Evolutionary conservation across 352 stramenopile species (phyloP), one percentile per base, ranked within the genome.

Genomic region (Phytophthora crassamura): DNA sequence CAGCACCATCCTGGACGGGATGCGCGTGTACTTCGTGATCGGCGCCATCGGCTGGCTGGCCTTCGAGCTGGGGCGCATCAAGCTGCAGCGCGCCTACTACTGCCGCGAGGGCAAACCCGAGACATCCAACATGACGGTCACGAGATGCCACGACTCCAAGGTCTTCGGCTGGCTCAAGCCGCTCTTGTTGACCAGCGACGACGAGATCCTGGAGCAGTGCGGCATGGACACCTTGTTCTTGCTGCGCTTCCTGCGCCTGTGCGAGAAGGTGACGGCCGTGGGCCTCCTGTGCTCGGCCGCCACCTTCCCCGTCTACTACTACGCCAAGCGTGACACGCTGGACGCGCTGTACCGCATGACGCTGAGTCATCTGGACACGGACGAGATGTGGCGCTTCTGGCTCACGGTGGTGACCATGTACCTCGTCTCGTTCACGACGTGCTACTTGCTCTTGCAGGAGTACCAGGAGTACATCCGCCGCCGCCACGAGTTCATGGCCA

Each of bases 161-260:
- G 59, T 79, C 3, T 84, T 91, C 42, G 59, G 45, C 2, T 95
- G 85, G 85, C 56, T 92, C 15, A 72, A 57, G 43, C 61, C 83
- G 39, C 67, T 92, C 28, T 89, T 88, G 54, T 65, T 53, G 15
- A 83, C 77, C 6, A 80, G 75, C 22, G 87, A 95, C 69, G 85
- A 95, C 46, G 78, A 80, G 3, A 47, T 95, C 3, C 66, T 93
- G 35, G 74, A 89, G 54, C 64, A 75, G 14, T 93, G 86, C 53
- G 86, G 86, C 7, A 80, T 95, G 60, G 84, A 93, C 64, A 91
- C 86, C 57, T 74, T 95, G 28, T 90, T 93, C 61, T 90, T 91
- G 32, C 59, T 95, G 34, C 86, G 86, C 22, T 93, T 95, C 39
- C 10, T 93, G 55, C 61, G 80, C 6, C 45, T 95, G 4, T 86